Evolutionary conservation across 257 asterid genomes (phyloP).

Genomic region (Lithospermum erythrorhizon): DNA sequence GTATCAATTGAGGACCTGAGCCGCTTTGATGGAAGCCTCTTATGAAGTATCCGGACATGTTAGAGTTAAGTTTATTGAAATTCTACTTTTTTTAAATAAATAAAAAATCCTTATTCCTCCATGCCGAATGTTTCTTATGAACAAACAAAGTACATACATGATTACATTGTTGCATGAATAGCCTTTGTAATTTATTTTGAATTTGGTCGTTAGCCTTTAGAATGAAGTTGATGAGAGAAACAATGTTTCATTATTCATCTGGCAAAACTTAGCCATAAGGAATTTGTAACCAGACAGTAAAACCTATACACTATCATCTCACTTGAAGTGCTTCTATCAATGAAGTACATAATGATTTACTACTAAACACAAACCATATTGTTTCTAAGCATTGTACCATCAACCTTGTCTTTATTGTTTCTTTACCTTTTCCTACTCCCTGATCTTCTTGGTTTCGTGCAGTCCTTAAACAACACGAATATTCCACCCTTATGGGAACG

Average conservation of each 20-base stretch:
- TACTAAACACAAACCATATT: too few relatives aligned
- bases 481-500: constrained; percentile 38
- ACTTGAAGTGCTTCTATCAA: not conserved
- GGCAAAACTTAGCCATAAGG: constrained; percentile 6
- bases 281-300: not conserved
- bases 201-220: too few relatives aligned
- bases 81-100: too few relatives aligned
- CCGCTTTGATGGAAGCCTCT: too few relatives aligned
- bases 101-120: too few relatives aligned
- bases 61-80: too few relatives aligned
- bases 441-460: constrained; percentile 48
- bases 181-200: too few relatives aligned
- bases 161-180: too few relatives aligned
- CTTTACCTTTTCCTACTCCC: constrained; percentile 32
- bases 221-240: not conserved
- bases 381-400: not conserved
- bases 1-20: too few relatives aligned
- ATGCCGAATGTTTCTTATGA: too few relatives aligned
- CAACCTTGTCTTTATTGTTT: not conserved
- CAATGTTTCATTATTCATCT: not conserved
- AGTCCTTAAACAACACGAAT: constrained; percentile 69
- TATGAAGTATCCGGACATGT: too few relatives aligned
- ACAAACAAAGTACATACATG: too few relatives aligned
- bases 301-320: not conserved
- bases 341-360: not conserved